A percentile compares a stretch with the other conserved stretches of the same genome.
These are phyloP conservation scores for Trichoderma arundinaceum DNA, from an alignment of 2,329 filamentous ascomycete genomes.

Conservation along the genomic window DNA sequence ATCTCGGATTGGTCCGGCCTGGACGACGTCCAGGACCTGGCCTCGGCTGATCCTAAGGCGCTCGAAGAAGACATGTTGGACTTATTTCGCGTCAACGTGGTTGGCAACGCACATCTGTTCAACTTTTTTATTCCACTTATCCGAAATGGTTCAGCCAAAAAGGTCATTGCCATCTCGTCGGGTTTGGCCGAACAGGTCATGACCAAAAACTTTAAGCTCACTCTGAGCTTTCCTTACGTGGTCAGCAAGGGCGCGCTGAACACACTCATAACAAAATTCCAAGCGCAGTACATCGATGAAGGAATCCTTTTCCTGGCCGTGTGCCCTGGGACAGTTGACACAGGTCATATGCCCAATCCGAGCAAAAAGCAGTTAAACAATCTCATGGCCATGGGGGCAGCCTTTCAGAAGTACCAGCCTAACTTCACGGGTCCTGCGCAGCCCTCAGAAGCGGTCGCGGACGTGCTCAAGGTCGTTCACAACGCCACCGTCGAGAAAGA, in stretches of 20 bases:
- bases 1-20: slow-evolving; percentile 2
- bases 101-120: not conserved
- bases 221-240: not conserved
- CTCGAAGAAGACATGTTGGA: slow-evolving; percentile 3
- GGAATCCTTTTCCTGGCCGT: slow-evolving; percentile 3
- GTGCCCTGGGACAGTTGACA: not conserved
- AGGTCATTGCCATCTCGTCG: slow-evolving; percentile 8
- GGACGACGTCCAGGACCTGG: not conserved
- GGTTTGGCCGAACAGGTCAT: not conserved
- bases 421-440: not conserved
- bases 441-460: not conserved
- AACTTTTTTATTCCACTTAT: not conserved
- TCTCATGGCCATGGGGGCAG: not conserved
- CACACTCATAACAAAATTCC: slow-evolving; percentile 3
- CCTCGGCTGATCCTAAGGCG: not conserved
- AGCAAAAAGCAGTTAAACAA: slow-evolving; percentile 1
- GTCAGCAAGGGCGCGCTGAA: slow-evolving; percentile 1
- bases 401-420: not conserved
- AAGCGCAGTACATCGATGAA: slow-evolving; percentile 2
- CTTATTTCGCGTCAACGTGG: not conserved
- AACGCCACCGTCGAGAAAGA: not conserved
- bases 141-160: not conserved
- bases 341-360: not conserved
- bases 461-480: not conserved
- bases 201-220: not conserved